phyloP scores from a whole-genome alignment of 2,329 filamentous ascomycete genomes.

The Verticillium alfalfae region DNA sequence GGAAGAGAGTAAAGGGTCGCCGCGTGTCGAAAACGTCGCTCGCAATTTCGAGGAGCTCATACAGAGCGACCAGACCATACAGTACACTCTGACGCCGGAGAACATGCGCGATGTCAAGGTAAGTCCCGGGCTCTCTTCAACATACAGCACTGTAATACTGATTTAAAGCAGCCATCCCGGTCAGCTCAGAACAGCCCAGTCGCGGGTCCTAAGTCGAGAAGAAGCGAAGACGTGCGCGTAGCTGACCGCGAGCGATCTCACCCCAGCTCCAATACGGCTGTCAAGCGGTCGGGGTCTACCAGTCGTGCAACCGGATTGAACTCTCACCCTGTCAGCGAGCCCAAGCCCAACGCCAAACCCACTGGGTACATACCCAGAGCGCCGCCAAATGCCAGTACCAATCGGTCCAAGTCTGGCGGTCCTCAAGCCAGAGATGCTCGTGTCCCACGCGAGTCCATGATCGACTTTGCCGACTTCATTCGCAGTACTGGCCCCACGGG shows the following conservation, averaged over 20 bases:
- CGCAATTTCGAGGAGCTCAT: constrained; percentile 75
- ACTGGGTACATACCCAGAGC: constrained; percentile 22
- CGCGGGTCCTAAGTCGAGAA: constrained; percentile 32
- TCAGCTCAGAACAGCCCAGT: constrained; percentile 27
- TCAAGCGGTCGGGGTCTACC: constrained; percentile 24
- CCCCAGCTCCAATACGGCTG: constrained; percentile 37
- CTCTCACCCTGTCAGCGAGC: constrained; percentile 27
- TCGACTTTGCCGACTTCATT: constrained; percentile 86
- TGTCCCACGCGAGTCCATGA: constrained; percentile 63
- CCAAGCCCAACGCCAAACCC: constrained; percentile 10
- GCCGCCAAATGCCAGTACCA: constrained; percentile 21
- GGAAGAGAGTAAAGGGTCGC: constrained; percentile 45
- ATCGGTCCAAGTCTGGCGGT: constrained; percentile 23
- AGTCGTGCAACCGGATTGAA: constrained; percentile 27
- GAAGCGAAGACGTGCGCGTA: constrained; percentile 39
- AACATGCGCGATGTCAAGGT: constrained; percentile 68
- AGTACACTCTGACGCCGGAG: constrained; percentile 75
- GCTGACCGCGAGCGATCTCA: constrained; percentile 36
- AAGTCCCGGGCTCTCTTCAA: constrained; percentile 39
- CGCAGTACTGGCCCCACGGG: constrained; percentile 72
- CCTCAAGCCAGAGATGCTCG: constrained; percentile 65
- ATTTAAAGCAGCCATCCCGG: background rate
- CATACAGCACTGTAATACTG: background rate
- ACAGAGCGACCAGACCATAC: constrained; percentile 75
- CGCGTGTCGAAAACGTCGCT: constrained; percentile 51